phyloP scores from a whole-genome alignment of 441 rosid species.

The Corymbia calophylla region DNA sequence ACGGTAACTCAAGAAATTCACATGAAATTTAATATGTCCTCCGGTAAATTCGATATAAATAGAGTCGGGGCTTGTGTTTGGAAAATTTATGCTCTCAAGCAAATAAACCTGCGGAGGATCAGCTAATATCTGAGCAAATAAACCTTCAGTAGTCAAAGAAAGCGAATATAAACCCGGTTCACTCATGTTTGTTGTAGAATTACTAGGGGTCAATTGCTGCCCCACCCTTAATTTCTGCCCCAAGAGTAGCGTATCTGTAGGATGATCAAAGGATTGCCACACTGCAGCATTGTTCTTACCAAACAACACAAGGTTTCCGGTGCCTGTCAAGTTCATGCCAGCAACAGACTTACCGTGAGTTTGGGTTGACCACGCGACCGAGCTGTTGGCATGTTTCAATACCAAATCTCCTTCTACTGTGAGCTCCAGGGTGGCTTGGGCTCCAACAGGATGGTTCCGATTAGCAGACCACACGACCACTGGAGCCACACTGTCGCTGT shows the following conservation, averaged over 20 bases:
- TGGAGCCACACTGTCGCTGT: not conserved
- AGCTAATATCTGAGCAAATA: not conserved
- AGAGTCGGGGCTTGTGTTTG: not conserved
- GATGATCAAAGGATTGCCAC: not conserved
- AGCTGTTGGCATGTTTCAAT: not conserved
- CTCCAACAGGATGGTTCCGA: not conserved
- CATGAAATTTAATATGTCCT: rapidly evolving
- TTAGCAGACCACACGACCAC: not conserved
- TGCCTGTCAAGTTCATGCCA: not conserved
- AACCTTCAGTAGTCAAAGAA: not conserved
- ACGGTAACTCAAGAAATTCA: not conserved
- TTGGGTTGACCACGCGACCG: not conserved
- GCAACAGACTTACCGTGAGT: not conserved
- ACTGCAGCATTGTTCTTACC: not conserved
- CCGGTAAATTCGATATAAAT: not conserved
- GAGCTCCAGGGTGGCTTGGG: not conserved
- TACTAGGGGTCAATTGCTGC: too few species aligned
- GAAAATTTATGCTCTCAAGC: not conserved
- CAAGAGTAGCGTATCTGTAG: not conserved
- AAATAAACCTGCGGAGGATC: not conserved
- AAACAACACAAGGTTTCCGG: not conserved
- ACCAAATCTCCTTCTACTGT: not conserved
- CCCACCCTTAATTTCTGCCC: not conserved
- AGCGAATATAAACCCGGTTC: not conserved
- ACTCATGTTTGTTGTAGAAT: too few species aligned